phyloP scores from a whole-genome alignment of 1,284 basidiomycete species.

The Macrocystidia cucumis region DNA sequence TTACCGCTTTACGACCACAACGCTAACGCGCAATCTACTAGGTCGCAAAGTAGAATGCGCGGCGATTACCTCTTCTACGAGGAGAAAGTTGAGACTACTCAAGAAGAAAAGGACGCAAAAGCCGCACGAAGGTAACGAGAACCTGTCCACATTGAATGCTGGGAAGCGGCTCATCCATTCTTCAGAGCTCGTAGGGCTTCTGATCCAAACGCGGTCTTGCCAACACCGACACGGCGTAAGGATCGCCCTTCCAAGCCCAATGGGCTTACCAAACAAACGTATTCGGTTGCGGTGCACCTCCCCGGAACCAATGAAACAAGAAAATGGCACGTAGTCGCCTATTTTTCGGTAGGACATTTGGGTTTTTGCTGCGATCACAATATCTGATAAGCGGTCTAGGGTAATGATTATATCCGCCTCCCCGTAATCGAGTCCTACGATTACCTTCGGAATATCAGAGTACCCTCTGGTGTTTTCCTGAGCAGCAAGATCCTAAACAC shows the following conservation, averaged over 20 bases:
- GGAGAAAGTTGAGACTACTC: slow-evolving; percentile 69
- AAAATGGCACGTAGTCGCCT: slow-evolving; percentile 77
- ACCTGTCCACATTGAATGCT: slow-evolving; percentile 1
- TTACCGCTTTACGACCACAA: not conserved
- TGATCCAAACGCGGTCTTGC: slow-evolving; percentile 48
- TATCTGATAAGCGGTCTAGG: slow-evolving; percentile 38
- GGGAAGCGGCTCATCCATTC: slow-evolving; percentile 6
- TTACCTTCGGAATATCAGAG: slow-evolving; percentile 53
- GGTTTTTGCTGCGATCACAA: no score
- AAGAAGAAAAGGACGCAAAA: slow-evolving; percentile 68
- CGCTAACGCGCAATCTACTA: slow-evolving; percentile 16
- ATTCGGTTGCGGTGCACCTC: slow-evolving; percentile 62
- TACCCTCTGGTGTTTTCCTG: slow-evolving; percentile 57
- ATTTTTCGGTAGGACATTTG: slow-evolving; percentile 56
- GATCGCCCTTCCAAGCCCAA: slow-evolving; percentile 67
- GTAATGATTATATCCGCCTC: slow-evolving; percentile 55
- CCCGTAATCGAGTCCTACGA: slow-evolving; percentile 65
- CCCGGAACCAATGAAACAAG: slow-evolving; percentile 46
- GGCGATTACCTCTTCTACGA: slow-evolving; percentile 75
- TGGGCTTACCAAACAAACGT: slow-evolving; percentile 73
- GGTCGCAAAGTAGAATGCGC: slow-evolving; percentile 78
- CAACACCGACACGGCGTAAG: slow-evolving; percentile 54
- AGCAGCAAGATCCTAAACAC: slow-evolving; percentile 51
- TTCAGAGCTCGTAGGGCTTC: slow-evolving; percentile 52
- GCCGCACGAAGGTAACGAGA: slow-evolving; percentile 64